Base-by-base conservation (phyloP, 2,329 filamentous ascomycete species). In the Trichophyton rubrum region DNA sequence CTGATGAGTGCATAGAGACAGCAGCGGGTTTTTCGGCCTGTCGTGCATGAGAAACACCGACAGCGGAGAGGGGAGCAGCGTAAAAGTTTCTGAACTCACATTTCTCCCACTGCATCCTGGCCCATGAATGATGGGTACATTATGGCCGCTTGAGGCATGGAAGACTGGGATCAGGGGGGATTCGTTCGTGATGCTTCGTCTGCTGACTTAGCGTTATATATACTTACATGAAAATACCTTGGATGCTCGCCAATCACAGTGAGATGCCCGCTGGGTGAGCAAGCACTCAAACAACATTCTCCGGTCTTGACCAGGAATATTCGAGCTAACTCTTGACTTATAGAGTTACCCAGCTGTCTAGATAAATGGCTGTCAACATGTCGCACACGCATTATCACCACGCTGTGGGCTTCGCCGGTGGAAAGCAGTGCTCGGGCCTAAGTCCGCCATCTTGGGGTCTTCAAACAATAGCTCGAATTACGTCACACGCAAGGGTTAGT, bases 391-490 rank as follows among this genome's bases (percentile, higher is more conserved):
- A 43, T 7, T 8, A 43, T 43, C 40, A 43, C 7, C 40, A 43
- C n/a, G 11, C 15, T n/a, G 40, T 51, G 7, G 22, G 20, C 20
- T 51, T 22, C 20, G 20, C 13, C 15, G 22, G 22, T 9, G 9
- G 13, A 24, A 51, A 22, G 13, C 6, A 27, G 22, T 4, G 5
- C 45, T 22, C 20, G 20, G 17, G 6, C 9, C 45, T 27, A 27
- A 51, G 11, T 13, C 45, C 45, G 20, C 45, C 45, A 24, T 15
- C 45, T 51, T 27, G 20, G 20, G n/a, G 33, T 17, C 51, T 35
- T 55, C 51, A 35, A 55, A 35, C 51, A 55, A 55, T 55, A 55
- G 30, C 33, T 35, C 9, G 9, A 55, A 55, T 55, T 55, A 55
- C 51, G 51, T 55, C 51, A 55, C 49, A 35, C 27, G 3, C 13